Evolutionary conservation across 1,284 basidiomycete species (phyloP).

Genomic region (Malassezia sp.): DNA sequence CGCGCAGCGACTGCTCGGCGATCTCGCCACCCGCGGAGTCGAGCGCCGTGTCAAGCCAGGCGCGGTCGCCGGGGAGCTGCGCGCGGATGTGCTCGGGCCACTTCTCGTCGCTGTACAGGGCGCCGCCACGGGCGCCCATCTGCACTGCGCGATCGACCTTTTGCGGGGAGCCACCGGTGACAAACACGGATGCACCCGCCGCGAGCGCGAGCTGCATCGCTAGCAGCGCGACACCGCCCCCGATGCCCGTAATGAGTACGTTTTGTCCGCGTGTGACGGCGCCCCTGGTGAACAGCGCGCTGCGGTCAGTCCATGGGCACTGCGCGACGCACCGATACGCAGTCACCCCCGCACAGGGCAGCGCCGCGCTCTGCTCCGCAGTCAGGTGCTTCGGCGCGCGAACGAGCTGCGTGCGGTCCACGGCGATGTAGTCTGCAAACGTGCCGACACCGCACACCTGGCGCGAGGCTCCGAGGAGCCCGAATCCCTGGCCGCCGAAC

Average conservation of each 20-base stretch:
- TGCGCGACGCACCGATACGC: too few relatives aligned
- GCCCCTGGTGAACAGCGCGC: slow-evolving; percentile 62
- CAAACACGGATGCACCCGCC: slow-evolving; percentile 65
- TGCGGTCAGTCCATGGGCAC: too few relatives aligned
- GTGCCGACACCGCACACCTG: slow-evolving; percentile 52
- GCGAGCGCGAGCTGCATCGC: slow-evolving; percentile 68
- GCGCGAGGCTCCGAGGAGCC: slow-evolving; percentile 31
- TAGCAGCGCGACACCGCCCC: slow-evolving; percentile 64
- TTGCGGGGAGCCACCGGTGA: slow-evolving; percentile 61
- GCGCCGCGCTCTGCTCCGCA: slow-evolving; percentile 61
- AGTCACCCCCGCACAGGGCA: slow-evolving; percentile 66
- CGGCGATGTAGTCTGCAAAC: slow-evolving; percentile 64
- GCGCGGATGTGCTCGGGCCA: slow-evolving; percentile 57
- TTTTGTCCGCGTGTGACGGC: slow-evolving; percentile 58
- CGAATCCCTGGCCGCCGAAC: slow-evolving; percentile 33
- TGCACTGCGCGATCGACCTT: slow-evolving; percentile 61
- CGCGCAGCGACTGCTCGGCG: slow-evolving; percentile 53
- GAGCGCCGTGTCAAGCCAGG: slow-evolving; percentile 59
- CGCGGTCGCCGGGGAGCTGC: slow-evolving; percentile 51
- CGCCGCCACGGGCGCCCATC: slow-evolving; percentile 67
- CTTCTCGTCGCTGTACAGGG: slow-evolving; percentile 61
- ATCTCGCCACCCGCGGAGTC: slow-evolving; percentile 72
- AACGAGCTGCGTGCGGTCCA: slow-evolving; percentile 61
- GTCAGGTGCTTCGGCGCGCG: slow-evolving; percentile 59
- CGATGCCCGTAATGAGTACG: slow-evolving; percentile 56